Base-by-base conservation (phyloP, 352 stramenopile species). In the Globisporangium spinosum region DNA sequence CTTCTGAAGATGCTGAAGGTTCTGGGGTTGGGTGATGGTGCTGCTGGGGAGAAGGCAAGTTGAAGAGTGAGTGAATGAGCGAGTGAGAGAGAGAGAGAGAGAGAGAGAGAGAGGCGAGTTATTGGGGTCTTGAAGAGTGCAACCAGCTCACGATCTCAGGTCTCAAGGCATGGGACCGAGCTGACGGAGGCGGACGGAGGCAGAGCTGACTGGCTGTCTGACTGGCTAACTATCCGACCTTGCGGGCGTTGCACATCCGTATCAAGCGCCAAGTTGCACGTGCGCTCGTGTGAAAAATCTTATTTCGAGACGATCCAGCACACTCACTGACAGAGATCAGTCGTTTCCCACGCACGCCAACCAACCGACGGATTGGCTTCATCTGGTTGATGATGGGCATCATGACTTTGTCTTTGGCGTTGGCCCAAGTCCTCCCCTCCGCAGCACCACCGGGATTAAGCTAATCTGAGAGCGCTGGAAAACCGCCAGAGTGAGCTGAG, bases 1-100 rank as follows among this genome's bases (percentile, higher is more conserved):
- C 17, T 43, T 6, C 57, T 34, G 17, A 43, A 53, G 70, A 38
- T 17, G 20, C 43, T 67, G 62, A 43, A 25, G 63, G 27, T 55
- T 55, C 25, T 59, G 59, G n/a, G 35, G 34, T 45, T 35, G n/a
- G 2, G 35, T 13, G 64, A 7, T 29, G 17, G 32, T 7, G 25
- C 29, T 40, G 49, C 54, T 23, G 20, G 40, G 27, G 40, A 56
- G 27, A 20, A 56, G 25, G 23, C 38, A 61, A 61, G 32, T 45
- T 61, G 56, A 35, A 47, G 56, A 61, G 56, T 49, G 32, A 61
- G 4, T 32, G 29, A 4, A 2, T 32, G 29, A 32, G 29, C 29
- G 29, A 32, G 29, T 32, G 29, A 32, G 25, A 2, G 29, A 32
- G 29, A 32, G 27, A 32, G 27, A 32, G 29, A 32, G 25, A 2